Evolutionary conservation across 2,329 filamentous ascomycete genomes (phyloP).

Genomic region (Cladosporium oxysporum): DNA sequence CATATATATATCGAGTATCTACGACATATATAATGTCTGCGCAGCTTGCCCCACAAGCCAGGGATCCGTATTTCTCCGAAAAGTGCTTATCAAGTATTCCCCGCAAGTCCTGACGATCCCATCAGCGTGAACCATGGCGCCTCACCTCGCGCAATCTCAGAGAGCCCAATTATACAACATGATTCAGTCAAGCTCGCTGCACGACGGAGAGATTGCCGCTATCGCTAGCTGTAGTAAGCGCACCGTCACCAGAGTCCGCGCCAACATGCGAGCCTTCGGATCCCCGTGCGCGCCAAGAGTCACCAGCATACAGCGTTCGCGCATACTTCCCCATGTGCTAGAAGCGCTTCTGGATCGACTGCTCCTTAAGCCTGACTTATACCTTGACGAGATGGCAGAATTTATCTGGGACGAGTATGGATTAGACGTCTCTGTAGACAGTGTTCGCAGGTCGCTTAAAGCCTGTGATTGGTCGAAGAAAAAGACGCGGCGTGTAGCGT

Average conservation of each 20-base stretch:
- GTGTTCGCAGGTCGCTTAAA: background rate
- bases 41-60: too few relatives aligned
- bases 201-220: background rate
- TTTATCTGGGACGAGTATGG: constrained; percentile 1
- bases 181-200: background rate
- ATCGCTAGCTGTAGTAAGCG: constrained; percentile 2
- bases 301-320: background rate
- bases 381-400: constrained; percentile 14
- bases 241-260: constrained; percentile 1
- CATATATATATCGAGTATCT: too few relatives aligned
- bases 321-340: constrained; percentile 9
- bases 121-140: too few relatives aligned
- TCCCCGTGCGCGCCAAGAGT: too few relatives aligned
- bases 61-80: too few relatives aligned
- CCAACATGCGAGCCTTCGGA: background rate
- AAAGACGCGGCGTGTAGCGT: background rate
- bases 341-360: constrained; percentile 1
- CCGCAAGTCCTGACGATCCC: too few relatives aligned
- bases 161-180: background rate
- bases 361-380: constrained; percentile 7
- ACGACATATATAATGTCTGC: too few relatives aligned
- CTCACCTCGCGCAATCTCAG: background rate
- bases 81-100: too few relatives aligned
- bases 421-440: background rate
- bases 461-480: background rate